phyloP scores from a whole-genome alignment of 2,329 filamentous ascomycete species.

The Trichoderma arundinaceum region DNA sequence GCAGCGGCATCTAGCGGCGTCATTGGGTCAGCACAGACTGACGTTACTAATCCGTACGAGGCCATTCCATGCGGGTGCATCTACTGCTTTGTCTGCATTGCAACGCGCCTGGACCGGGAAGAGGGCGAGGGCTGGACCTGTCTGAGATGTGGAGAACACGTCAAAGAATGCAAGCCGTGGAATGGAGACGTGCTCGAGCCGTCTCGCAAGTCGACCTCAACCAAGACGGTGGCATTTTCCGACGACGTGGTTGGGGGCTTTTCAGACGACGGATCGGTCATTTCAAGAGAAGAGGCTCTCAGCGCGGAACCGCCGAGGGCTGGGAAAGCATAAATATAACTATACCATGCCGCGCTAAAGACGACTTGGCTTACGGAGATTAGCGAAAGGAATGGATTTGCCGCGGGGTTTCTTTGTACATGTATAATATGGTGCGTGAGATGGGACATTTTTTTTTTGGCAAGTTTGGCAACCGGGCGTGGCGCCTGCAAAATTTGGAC shows the following conservation, averaged over 20 bases:
- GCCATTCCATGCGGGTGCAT: conserved; percentile 86
- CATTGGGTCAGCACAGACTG: conserved; percentile 85
- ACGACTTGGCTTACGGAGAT: not conserved
- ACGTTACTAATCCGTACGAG: conserved; percentile 96
- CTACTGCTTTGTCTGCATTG: conserved; percentile 97
- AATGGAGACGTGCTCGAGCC: conserved; percentile 81
- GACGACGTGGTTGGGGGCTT: conserved; percentile 55
- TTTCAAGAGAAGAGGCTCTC: conserved; percentile 15
- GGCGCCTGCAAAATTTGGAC: conserved; percentile 6
- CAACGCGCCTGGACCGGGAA: conserved; percentile 85
- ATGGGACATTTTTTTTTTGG: conserved; percentile 6
- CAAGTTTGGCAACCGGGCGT: conserved; percentile 2
- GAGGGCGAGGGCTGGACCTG: conserved; percentile 95
- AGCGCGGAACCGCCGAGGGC: not conserved
- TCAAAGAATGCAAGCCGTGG: conserved; percentile 90
- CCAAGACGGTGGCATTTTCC: conserved; percentile 68
- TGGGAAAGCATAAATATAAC: not conserved
- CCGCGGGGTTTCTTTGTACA: not conserved
- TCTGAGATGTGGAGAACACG: conserved; percentile 81
- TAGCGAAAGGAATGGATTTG: not conserved
- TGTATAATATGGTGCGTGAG: conserved; percentile 12
- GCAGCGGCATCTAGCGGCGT: conserved; percentile 75
- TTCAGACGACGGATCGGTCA: conserved; percentile 39
- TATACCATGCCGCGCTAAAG: not conserved
- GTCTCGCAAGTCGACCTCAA: conserved; percentile 41